Evolutionary conservation across 495 filamentous ascomycete species (phyloP).

Genomic region (Podospora sp.): DNA sequence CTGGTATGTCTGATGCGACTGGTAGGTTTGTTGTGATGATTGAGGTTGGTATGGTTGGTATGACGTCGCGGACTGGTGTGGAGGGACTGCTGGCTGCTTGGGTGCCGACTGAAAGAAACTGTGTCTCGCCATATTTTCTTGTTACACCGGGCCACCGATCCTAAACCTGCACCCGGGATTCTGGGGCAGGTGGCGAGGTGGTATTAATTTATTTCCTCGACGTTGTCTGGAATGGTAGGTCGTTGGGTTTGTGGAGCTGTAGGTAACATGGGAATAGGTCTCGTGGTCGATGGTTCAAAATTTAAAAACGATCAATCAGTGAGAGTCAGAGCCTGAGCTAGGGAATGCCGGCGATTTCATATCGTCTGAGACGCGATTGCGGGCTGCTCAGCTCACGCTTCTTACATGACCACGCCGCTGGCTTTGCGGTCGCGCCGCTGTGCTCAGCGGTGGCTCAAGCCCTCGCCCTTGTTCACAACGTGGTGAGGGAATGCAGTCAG

Average conservation of each 20-base stretch:
- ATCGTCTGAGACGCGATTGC: neutral
- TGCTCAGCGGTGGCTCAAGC: neutral
- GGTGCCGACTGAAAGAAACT: neutral
- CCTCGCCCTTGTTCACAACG: neutral
- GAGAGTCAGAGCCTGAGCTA: neutral
- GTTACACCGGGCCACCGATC: neutral
- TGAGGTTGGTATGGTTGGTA: neutral
- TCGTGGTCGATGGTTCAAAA: neutral
- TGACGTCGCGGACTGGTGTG: neutral
- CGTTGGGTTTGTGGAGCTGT: neutral
- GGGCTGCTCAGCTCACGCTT: neutral
- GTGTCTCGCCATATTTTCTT: slow-evolving; percentile 5
- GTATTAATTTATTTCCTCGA: neutral
- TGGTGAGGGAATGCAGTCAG: neutral
- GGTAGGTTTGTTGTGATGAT: neutral
- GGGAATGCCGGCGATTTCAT: neutral
- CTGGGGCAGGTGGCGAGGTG: neutral
- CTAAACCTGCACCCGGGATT: neutral
- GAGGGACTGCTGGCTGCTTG: neutral
- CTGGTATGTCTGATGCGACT: neutral
- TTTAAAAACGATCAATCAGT: neutral
- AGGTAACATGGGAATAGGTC: neutral
- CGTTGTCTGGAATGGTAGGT: neutral
- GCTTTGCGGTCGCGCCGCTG: neutral
- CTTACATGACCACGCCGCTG: neutral